Conservation (phyloP, 352 stramenopile genomes). For the Saprolegnia parasitica region DNA sequence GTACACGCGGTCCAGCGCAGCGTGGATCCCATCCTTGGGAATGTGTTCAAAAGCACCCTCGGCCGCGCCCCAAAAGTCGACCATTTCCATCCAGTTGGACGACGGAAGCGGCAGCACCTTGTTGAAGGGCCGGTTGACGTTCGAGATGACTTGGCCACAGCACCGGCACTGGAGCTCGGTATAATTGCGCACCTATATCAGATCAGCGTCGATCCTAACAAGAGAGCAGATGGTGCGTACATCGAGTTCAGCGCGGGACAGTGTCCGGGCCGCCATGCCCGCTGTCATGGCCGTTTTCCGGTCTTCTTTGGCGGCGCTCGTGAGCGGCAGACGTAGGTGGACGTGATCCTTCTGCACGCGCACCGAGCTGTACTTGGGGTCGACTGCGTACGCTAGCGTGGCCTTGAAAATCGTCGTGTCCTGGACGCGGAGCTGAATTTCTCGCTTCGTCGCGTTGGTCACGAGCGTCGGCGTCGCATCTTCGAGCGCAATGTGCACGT, state of each 20-base stretch:
- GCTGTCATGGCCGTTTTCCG: slow-evolving; percentile 21
- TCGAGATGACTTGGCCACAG: slow-evolving; percentile 35
- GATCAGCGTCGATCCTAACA: slow-evolving; percentile 45
- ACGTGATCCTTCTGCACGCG: slow-evolving; percentile 26
- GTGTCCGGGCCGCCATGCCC: slow-evolving; percentile 5
- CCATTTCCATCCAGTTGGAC: slow-evolving; percentile 84
- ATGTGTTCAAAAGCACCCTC: slow-evolving; percentile 78
- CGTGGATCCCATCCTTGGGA: slow-evolving; percentile 59
- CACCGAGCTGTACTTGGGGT: slow-evolving; percentile 5
- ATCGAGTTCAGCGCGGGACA: slow-evolving; percentile 8
- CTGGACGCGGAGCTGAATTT: slow-evolving; percentile 41
- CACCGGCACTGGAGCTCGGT: slow-evolving; percentile 39
- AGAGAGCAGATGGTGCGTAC: slow-evolving; percentile 23
- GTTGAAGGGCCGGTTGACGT: slow-evolving; percentile 28
- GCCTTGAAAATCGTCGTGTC: background rate
- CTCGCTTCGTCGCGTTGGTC: slow-evolving; percentile 32
- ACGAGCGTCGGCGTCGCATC: slow-evolving; percentile 40
- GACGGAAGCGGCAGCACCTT: slow-evolving; percentile 70
- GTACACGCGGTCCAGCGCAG: slow-evolving; percentile 45
- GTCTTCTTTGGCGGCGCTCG: slow-evolving; percentile 40
- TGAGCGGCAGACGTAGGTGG: slow-evolving; percentile 57
- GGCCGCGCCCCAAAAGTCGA: slow-evolving; percentile 77
- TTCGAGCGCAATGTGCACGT: slow-evolving; percentile 57
- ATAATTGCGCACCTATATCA: slow-evolving; percentile 49
- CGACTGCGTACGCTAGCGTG: slow-evolving; percentile 12